Evolutionary conservation across 768 basidiomycete genomes (phyloP), one percentile per base, ranked within the genome.

Genomic region (Termitomyces sp.): DNA sequence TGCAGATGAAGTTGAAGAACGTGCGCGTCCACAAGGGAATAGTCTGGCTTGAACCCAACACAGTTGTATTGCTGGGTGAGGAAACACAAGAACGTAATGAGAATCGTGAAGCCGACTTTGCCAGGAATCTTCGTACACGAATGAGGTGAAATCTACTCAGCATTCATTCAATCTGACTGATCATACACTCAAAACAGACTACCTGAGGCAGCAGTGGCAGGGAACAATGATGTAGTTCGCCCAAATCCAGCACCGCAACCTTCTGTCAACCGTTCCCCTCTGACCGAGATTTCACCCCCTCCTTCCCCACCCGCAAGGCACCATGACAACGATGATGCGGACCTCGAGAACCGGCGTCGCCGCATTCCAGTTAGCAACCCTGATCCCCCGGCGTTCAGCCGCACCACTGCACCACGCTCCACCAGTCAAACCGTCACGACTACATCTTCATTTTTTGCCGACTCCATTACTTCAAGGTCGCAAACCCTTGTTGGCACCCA

Each of bases 11-110:
- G 37, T 74, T 97, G 42, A 87, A 84, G 67, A 82, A 89, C 57
- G 86, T 89, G 6, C 78, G 77, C 31, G 79, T 93, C 34, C 83
- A 87, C 25, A 78, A 83, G 43, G 92, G 91, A 5, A 84, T 88
- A 51, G 88, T 88, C 0, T 87, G 91, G 60, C 84, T 98, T 6
- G 88, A 93, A 66, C 91, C 92, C 1, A 73, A 75, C 7, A 87
- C 83, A 34, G 79, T 91, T 7, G 76, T 74, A 3, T 68, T 91
- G 60, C 78, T 86, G 63, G 89, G 87, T 0, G 79, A 87, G 61
- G 76, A 77, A 58, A 84, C 84, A 7, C 85, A 84, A 34, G 91
- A 92, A 50, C 81, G 86, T 31, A 86, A 94, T 47, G 76, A 65
- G 3, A 66, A 80, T 25, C 87, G 86, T 56, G 81, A 83, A 34